phyloP scores from a whole-genome alignment of 129 eudicot species.

The Ambrosia artemisiifolia region DNA sequence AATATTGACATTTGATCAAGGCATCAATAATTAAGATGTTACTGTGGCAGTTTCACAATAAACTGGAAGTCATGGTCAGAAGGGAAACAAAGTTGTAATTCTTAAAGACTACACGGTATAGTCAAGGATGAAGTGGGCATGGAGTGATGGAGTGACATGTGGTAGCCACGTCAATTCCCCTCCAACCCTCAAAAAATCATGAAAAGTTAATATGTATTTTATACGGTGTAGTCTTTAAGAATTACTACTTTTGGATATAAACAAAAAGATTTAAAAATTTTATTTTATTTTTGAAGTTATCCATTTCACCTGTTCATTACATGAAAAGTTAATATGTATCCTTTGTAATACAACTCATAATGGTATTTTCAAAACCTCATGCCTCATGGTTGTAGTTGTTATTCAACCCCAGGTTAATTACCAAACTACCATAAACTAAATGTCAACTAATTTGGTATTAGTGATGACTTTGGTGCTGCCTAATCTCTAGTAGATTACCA shows the following conservation, averaged over 20 bases:
- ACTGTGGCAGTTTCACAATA: no score
- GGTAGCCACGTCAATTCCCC: no score
- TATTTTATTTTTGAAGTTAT: not conserved
- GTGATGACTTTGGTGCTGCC: conserved; percentile 21
- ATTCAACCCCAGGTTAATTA: conserved; percentile 19
- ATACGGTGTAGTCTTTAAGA: no score
- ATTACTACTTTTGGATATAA: not conserved
- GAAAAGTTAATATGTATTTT: no score
- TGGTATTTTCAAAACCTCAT: conserved; percentile 8
- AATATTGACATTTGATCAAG: no score
- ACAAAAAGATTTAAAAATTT: not conserved
- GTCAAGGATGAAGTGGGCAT: no score
- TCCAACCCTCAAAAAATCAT: no score
- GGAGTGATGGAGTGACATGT: no score
- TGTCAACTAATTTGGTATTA: conserved; percentile 36
- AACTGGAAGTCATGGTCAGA: no score
- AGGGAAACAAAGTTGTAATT: no score
- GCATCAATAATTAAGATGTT: no score
- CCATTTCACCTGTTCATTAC: conserved; percentile 16
- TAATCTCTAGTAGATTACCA: conserved; percentile 26
- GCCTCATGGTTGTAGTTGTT: not conserved
- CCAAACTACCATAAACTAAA: conserved; percentile 7
- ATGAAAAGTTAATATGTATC: conserved; percentile 12
- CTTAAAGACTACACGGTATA: no score
- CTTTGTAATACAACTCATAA: conserved; percentile 11